Base-by-base conservation (phyloP, 768 basidiomycete genomes). In the Coprinellus micaceus region DNA sequence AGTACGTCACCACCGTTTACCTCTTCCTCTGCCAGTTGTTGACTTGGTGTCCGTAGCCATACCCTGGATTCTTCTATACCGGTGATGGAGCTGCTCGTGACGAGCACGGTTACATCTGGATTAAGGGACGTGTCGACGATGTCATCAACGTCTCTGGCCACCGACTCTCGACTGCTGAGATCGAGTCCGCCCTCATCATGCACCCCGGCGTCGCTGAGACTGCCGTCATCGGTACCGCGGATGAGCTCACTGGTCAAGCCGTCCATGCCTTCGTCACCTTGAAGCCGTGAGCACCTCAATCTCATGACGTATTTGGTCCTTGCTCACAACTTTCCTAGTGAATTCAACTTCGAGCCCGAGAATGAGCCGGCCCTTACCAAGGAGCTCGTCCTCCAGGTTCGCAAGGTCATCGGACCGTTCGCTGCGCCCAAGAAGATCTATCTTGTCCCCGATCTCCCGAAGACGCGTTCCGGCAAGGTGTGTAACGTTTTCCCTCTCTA, bases 61-160 rank as follows among this genome's bases (percentile, higher is more conserved):
- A 95, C 74, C 90, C 91, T 5, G 95, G 95, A 6, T 76, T 80
- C 68, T 98, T 92, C 81, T 97, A 89, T 74, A 98, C 96, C n/a
- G 97, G 97, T 22, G 96, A 99, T 64, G 97, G 96, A 43, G 96
- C 95, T 26, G 88, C 89, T 13, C 83, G 96, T 21, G 97, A 98
- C 67, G 85, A 88, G 61, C 86, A 98, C 63, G 97, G 96, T 1
- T 98, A 99, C 75, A 90, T 96, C 68, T 98, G 97, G 96, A 98
- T 99, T 73, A 94, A 94, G 72, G 97, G 96, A 51, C 85, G 97
- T 62, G 84, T 98, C 49, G 97, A 99, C 71, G 94, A 96, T 74
- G 94, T 97, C 57, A 97, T 97, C 82, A 98, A 98, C 72, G 95
- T 98, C 29, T 95, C 96, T 40, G 96, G 96, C 1, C 96, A 99